phyloP scores from a whole-genome alignment of 345 rosid genomes.

The Eucalyptus dawsonii region DNA sequence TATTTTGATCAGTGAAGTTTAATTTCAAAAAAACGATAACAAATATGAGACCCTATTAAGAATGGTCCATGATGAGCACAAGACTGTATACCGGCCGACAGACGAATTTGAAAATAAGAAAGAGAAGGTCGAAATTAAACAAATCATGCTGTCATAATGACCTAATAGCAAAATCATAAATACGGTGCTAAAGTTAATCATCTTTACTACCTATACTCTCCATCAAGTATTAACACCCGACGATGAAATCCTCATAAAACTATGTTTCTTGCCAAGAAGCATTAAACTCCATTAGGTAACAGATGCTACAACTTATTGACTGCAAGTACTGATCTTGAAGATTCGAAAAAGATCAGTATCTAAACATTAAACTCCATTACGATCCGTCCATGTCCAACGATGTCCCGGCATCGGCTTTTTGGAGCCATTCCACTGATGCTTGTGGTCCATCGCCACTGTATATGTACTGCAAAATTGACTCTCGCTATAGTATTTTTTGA shows the following conservation, averaged over 20 bases:
- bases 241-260: background rate
- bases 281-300: background rate
- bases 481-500: background rate
- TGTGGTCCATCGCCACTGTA: constrained; percentile 1
- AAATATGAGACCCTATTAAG: background rate
- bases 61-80: background rate
- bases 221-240: background rate
- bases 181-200: background rate
- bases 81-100: background rate
- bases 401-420: background rate
- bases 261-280: background rate
- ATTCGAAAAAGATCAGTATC: constrained; percentile 7
- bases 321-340: background rate
- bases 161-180: background rate
- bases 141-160: background rate
- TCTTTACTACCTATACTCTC: background rate
- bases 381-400: background rate
- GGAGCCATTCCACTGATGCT: background rate
- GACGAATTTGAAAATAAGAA: background rate
- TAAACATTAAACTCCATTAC: background rate
- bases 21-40: background rate
- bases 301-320: background rate
- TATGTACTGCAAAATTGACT: background rate
- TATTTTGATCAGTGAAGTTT: background rate
- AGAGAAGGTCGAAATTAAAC: background rate